Base-by-base conservation (phyloP, 2,329 filamentous ascomycete genomes). In the Fusarium aywerte region DNA sequence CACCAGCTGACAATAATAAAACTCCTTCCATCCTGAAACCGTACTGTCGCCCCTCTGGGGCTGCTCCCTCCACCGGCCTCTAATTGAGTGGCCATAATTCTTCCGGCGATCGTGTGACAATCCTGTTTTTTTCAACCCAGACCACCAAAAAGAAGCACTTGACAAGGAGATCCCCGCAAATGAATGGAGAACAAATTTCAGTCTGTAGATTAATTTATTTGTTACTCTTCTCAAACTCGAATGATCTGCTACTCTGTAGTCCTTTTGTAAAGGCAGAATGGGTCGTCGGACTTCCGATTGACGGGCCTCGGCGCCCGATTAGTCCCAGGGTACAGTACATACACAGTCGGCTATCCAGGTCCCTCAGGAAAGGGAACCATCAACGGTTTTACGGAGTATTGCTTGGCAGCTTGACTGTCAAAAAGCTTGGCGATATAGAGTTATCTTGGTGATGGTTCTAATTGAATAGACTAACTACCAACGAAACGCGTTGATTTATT, bases 31-130 rank as follows among this genome's bases (percentile, higher is more conserved):
- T 53, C 31, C 45, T 65, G 61, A 64, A 64, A 64, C 61, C 15
- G 23, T 6, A 18, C 31, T 27, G 9, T 38, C 45, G 20, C 27
- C 27, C 27, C 7, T 27, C 27, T 27, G 27, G 27, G 27, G 20
- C 45, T 15, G 2, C 5, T 36, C 31, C 38, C 56, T 40, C 61
- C 61, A 59, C 52, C 31, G 11, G 5, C 13, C 9, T 29, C 15
- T 27, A 25, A 9, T 32, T 20, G 48, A 54, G 42, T 58, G 23
- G 39, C 12, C 13, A 47, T 29, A 39, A 20, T 64, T 64, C 33
- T 32, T 45, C 47, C 40, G 60, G 25, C 53, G 59, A 64, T 64
- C 60, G 54, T 65, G 60, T 40, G 47, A 38, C 27, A 65, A 64
- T 52, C 61, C 58, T 45, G 61, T 64, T 64, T 64, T 42, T 11